Base-by-base conservation (phyloP, 805 yeast species). In the Nakazawaea molendinolei region DNA sequence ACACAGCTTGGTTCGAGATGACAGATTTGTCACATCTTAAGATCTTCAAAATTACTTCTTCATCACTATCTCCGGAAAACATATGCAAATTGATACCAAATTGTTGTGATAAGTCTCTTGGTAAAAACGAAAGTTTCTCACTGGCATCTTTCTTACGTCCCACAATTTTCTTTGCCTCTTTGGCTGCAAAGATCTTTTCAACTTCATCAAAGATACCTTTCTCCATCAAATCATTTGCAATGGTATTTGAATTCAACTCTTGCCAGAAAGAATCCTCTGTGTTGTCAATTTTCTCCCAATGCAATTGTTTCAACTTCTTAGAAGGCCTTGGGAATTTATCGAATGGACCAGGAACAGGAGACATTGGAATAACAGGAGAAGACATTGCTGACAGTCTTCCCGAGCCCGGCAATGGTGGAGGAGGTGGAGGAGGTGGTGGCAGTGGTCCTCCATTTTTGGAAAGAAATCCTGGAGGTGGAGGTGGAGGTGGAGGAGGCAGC, bases 211-310 rank as follows among this genome's bases (percentile, higher is more conserved):
- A 71, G 9, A 83, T 68, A 36, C 92, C 92, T 36, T 61, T 63
- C 15, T 67, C 59, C 55, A 71, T 56, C 42, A 83, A 62, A 17
- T 71, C 75, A 28, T 57, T 61, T 3, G 69, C 74, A 32, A 74
- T 56, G 0, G 49, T 40, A 9, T 62, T 61, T 15, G 72, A 69
- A 31, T 70, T 64, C 1, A 58, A 67, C 19, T 73, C 70, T 14
- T 76, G 71, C 97, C 98, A 90, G 41, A 92, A 82, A 0, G 97
- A 89, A 30, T 79, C 74, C 35, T 79, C 83, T 15, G 92, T 81
- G 41, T 78, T 71, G 23, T 90, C 95, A 25, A 94, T 68, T 51
- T 84, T 86, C 48, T 90, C 96, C 97, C 97, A 94, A 55, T 92
- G 99, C 65, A 92, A 71, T 55, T 90, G 98, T 55, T 94, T 92